A percentile compares a stretch with the other conserved stretches of the same genome.
Conservation (phyloP, 805 yeast species). For the Lipomyces oligophaga region DNA sequence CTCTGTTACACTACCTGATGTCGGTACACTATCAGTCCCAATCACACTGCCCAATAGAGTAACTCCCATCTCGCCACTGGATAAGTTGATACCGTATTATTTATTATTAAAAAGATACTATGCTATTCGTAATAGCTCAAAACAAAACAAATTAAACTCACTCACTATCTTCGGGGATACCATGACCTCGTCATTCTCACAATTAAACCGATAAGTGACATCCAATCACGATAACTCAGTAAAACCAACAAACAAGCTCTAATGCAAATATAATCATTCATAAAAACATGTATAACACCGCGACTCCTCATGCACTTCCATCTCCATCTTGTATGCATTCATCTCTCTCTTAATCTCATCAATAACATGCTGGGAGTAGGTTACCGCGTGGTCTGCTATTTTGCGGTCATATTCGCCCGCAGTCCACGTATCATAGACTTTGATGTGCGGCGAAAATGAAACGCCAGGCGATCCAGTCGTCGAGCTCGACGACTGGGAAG, state of each 20-base stretch:
- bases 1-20: too few species aligned
- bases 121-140: neutral
- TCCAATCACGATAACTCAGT: neutral
- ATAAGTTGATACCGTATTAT: too few species aligned
- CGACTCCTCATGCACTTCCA: constrained; percentile 80
- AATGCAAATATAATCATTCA: too few species aligned
- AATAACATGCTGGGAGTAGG: constrained; percentile 50
- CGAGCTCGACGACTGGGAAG: constrained; percentile 12
- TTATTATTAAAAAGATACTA: too few species aligned
- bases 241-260: neutral
- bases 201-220: too few species aligned
- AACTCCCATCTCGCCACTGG: too few species aligned
- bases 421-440: constrained; percentile 79
- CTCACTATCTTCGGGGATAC: too few species aligned
- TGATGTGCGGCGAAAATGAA: constrained; percentile 73
- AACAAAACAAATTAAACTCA: neutral
- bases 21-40: too few species aligned
- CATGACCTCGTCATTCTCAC: too few species aligned
- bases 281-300: constrained; percentile 80
- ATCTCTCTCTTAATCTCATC: constrained; percentile 82
- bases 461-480: constrained; percentile 37
- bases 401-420: constrained; percentile 79
- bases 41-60: too few species aligned
- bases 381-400: constrained; percentile 19
- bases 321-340: constrained; percentile 66